A percentile compares a stretch with the other conserved stretches of the same genome.
phyloP scores from a whole-genome alignment of 139 green algal genomes.

The Desmodesmus armatus region DNA sequence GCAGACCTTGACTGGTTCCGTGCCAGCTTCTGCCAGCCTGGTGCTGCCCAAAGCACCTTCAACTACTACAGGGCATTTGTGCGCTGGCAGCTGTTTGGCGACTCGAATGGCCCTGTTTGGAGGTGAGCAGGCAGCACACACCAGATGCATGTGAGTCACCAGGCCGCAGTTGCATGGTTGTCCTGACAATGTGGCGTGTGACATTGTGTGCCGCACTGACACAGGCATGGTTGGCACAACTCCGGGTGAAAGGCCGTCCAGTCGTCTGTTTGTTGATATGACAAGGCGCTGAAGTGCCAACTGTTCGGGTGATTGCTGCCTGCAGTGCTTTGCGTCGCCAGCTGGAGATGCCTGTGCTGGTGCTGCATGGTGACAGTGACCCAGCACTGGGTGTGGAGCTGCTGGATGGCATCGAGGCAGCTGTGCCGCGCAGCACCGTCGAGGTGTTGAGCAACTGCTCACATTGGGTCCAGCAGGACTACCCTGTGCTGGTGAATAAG shows the following conservation, averaged over 20 bases:
- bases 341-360: constrained; percentile 50
- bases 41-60: constrained; percentile 46
- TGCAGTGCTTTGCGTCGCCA: constrained; percentile 30
- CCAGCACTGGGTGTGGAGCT: constrained; percentile 45
- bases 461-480: constrained; percentile 75
- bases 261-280: no score
- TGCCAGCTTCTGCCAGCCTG: constrained; percentile 43
- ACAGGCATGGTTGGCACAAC: no score
- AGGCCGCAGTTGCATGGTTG: no score
- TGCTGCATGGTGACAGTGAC: constrained; percentile 61
- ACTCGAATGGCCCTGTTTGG: constrained; percentile 22
- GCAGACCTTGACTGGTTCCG: constrained; percentile 44
- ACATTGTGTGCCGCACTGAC: no score
- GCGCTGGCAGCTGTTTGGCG: background rate
- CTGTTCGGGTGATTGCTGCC: no score
- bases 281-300: no score
- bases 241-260: no score
- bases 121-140: no score
- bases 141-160: no score
- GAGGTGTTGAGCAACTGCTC: constrained; percentile 63
- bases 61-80: constrained; percentile 63
- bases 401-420: constrained; percentile 41
- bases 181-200: no score
- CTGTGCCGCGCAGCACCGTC: constrained; percentile 12
- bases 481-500: constrained; percentile 31